Evolutionary conservation across 352 stramenopile species (phyloP).

Genomic region (Phytopythium vexans): DNA sequence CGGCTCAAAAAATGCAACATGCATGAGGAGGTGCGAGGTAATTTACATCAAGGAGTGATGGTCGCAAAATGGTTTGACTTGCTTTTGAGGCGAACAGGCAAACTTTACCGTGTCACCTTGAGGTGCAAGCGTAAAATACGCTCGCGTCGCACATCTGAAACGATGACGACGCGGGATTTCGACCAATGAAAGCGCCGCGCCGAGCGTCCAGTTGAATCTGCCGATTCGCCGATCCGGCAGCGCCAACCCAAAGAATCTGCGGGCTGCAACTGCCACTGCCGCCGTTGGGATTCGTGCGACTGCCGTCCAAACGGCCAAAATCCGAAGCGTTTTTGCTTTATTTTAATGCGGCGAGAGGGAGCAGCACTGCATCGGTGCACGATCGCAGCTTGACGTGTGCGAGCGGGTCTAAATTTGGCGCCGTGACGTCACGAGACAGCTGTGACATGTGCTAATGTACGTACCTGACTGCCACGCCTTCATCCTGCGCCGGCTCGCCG

Average conservation of each 20-base stretch:
- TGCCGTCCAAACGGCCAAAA: no score
- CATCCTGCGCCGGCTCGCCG: slow-evolving; percentile 12
- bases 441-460: no score
- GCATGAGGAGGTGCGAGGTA: neutral
- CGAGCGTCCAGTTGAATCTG: slow-evolving; percentile 4
- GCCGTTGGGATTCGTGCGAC: no score
- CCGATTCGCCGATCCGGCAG: neutral
- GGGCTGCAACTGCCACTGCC: no score
- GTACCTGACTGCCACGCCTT: no score
- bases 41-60: slow-evolving; percentile 2
- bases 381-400: no score
- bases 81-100: neutral
- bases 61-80: neutral
- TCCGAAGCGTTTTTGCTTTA: no score
- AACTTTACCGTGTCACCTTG: neutral
- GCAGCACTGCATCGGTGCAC: no score
- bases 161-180: neutral
- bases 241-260: neutral
- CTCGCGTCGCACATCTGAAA: neutral
- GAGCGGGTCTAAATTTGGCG: no score
- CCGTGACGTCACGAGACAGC: no score
- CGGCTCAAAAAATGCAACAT: neutral
- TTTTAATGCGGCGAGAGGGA: no score
- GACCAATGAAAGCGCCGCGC: slow-evolving; percentile 1
- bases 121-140: neutral